Percentiles rank a stretch among this genome's conserved stretches.
Conservation (phyloP, 2,329 filamentous ascomycete species). For the Trichophyton mentagrophytes region DNA sequence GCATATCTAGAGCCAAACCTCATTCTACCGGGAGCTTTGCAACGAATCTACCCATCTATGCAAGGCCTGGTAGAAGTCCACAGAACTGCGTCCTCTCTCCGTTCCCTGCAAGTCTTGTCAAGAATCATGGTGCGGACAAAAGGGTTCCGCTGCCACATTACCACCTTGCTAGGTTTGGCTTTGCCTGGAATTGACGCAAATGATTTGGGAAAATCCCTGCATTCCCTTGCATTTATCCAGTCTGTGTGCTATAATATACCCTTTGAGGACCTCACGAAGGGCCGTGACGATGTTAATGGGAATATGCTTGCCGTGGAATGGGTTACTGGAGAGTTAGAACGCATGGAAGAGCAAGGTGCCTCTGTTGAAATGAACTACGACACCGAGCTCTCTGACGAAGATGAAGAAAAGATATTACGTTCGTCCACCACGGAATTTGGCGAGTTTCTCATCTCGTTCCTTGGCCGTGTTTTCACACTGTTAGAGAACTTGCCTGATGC, state of each 20-base stretch:
- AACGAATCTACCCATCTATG: slow-evolving; percentile 92
- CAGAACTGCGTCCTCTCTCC: slow-evolving; percentile 83
- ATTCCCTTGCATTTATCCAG: slow-evolving; percentile 90
- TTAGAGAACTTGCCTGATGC: slow-evolving; percentile 91
- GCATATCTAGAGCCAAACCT: slow-evolving; percentile 83
- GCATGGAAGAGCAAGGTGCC: slow-evolving; percentile 79
- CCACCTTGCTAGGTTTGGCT: slow-evolving; percentile 79
- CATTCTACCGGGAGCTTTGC: slow-evolving; percentile 82
- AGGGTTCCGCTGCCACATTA: slow-evolving; percentile 93
- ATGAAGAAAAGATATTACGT: slow-evolving; percentile 74
- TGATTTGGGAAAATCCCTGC: slow-evolving; percentile 89
- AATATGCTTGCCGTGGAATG: slow-evolving; percentile 74
- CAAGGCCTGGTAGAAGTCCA: slow-evolving; percentile 96
- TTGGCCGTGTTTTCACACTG: slow-evolving; percentile 90
- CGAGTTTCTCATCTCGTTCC: slow-evolving; percentile 79
- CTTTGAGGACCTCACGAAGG: slow-evolving; percentile 66
- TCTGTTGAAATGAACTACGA: slow-evolving; percentile 77
- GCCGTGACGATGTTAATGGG: slow-evolving; percentile 54
- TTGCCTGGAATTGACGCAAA: slow-evolving; percentile 95
- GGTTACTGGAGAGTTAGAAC: slow-evolving; percentile 87
- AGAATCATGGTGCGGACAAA: slow-evolving; percentile 85
- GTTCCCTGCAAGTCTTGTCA: slow-evolving; percentile 81
- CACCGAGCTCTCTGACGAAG: slow-evolving; percentile 66
- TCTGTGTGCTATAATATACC: slow-evolving; percentile 93
- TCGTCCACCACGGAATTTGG: slow-evolving; percentile 90